Conservation (phyloP, 1,284 basidiomycete species). For the Lentinus polychrous region DNA sequence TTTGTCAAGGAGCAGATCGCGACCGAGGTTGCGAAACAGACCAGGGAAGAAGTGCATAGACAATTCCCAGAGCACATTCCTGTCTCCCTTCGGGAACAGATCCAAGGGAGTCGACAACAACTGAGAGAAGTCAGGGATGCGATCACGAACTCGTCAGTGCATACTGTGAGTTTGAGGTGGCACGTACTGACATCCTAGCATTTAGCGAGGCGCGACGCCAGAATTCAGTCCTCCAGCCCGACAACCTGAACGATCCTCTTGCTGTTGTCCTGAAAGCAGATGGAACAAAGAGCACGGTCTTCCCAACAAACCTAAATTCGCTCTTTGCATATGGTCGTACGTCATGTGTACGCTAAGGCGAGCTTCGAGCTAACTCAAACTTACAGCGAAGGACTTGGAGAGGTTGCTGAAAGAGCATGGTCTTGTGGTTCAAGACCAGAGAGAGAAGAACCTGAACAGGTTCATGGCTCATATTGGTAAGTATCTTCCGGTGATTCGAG, state of each 20-base stretch:
- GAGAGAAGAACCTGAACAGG: slow-evolving; percentile 40
- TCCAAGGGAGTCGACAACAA: slow-evolving; percentile 34
- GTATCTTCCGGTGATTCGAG: slow-evolving; percentile 10
- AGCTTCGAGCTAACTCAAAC: neutral
- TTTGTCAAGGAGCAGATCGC: slow-evolving; percentile 33
- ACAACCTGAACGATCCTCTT: slow-evolving; percentile 37
- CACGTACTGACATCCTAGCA: neutral
- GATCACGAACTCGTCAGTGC: slow-evolving; percentile 44
- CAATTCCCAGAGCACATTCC: slow-evolving; percentile 44
- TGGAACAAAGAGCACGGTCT: slow-evolving; percentile 39
- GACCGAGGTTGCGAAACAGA: slow-evolving; percentile 32
- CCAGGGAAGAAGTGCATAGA: slow-evolving; percentile 35
- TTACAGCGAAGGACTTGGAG: slow-evolving; percentile 30
- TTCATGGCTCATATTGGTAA: slow-evolving; percentile 51
- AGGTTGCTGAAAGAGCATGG: slow-evolving; percentile 40
- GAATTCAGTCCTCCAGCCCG: slow-evolving; percentile 37
- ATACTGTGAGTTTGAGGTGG: neutral
- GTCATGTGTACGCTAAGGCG: slow-evolving; percentile 13
- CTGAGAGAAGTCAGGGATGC: slow-evolving; percentile 36
- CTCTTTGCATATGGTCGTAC: slow-evolving; percentile 46
- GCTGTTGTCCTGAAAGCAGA: slow-evolving; percentile 37
- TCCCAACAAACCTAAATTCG: slow-evolving; percentile 41
- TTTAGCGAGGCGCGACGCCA: slow-evolving; percentile 40
- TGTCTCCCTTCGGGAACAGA: slow-evolving; percentile 37
- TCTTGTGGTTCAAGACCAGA: slow-evolving; percentile 33